Evolutionary conservation across 441 rosid genomes (phyloP).

Genomic region (Pelargonium australe): DNA sequence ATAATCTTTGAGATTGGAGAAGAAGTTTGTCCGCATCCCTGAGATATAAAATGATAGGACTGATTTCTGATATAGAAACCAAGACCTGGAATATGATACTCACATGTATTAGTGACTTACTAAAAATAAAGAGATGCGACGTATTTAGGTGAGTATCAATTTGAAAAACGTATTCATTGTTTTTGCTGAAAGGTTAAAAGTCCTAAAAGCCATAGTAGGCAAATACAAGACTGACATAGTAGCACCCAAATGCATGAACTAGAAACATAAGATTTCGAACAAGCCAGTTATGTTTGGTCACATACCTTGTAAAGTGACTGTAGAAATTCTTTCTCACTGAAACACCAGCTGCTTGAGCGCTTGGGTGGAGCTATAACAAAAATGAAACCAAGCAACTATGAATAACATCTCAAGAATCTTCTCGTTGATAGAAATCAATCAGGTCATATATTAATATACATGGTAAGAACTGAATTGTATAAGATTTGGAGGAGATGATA

Average conservation of each 20-base stretch:
- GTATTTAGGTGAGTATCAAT: too few species aligned
- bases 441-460: too few species aligned
- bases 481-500: too few species aligned
- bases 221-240: neutral
- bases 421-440: too few species aligned
- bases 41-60: conserved; percentile 61
- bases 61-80: conserved; percentile 53
- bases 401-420: neutral
- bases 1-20: conserved; percentile 64
- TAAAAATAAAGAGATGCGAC: neutral
- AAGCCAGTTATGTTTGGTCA: neutral
- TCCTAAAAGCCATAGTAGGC: neutral
- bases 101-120: neutral
- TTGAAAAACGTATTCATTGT: neutral
- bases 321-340: conserved; percentile 68
- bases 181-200: neutral
- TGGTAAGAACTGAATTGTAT: too few species aligned
- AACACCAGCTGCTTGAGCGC: conserved; percentile 62
- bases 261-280: neutral
- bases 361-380: conserved; percentile 39
- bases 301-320: conserved; percentile 81
- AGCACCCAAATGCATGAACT: neutral
- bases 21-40: conserved; percentile 71
- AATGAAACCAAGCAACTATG: conserved; percentile 4
- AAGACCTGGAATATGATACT: conserved; percentile 45